Percentiles rank a stretch among this genome's conserved stretches.
Evolutionary conservation across 345 rosid species (phyloP).

Genomic region (Salix viminalis): DNA sequence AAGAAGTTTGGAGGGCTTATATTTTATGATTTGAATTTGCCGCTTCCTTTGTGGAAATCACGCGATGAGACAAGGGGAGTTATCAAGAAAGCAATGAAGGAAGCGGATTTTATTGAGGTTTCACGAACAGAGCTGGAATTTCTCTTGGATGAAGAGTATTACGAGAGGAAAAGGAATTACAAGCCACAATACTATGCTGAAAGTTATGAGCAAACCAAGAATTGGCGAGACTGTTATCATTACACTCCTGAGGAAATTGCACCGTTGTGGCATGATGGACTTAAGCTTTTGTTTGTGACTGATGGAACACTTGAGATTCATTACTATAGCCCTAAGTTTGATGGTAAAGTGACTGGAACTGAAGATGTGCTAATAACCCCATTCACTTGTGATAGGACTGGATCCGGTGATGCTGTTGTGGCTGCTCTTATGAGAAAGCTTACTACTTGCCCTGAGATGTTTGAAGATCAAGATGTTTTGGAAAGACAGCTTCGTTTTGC

Average conservation of each 20-base stretch:
- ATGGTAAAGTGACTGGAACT: slow-evolving; percentile 74
- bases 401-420: slow-evolving; percentile 94
- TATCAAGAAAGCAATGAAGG: slow-evolving; percentile 63
- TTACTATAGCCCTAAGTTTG: slow-evolving; percentile 67
- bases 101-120: slow-evolving; percentile 72
- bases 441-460: slow-evolving; percentile 70
- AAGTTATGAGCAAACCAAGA: slow-evolving; percentile 58
- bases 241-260: slow-evolving; percentile 71
- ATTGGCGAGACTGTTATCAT: slow-evolving; percentile 64
- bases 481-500: slow-evolving; percentile 89
- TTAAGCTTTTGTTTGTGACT: slow-evolving; percentile 74
- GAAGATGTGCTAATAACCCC: slow-evolving; percentile 91
- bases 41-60: slow-evolving; percentile 74
- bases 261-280: slow-evolving; percentile 75
- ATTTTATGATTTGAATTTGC: slow-evolving; percentile 74
- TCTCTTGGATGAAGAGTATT: slow-evolving; percentile 74
- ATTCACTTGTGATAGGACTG: slow-evolving; percentile 86
- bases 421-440: slow-evolving; percentile 85
- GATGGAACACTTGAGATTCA: slow-evolving; percentile 86
- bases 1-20: slow-evolving; percentile 73
- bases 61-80: slow-evolving; percentile 63
- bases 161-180: slow-evolving; percentile 58
- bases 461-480: slow-evolving; percentile 59
- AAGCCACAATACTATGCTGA: slow-evolving; percentile 74
- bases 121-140: slow-evolving; percentile 82